Base-by-base conservation (phyloP, 768 basidiomycete genomes). In the Suillus tomentosus region DNA sequence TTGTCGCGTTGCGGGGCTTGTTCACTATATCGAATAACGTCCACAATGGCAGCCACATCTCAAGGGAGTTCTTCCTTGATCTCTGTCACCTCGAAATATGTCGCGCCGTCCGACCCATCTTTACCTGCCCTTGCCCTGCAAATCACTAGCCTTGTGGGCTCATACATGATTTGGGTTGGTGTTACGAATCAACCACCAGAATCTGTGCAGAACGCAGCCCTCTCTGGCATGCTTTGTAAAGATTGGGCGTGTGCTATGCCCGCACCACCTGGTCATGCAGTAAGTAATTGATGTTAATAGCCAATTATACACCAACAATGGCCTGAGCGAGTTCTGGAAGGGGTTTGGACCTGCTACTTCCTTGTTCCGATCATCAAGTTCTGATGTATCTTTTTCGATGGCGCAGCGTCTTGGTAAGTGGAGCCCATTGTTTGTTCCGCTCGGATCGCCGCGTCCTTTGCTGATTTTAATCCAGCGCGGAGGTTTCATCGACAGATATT, bases 201-300 rank as follows among this genome's bases (percentile, higher is more conserved):
- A 60, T 78, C 80, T 64, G 81, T 80, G 42, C 77, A 78, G 60
- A 79, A 78, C 61, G 85, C 85, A n/a, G 77, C 83, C 0, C 73
- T 76, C 48, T 77, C 78, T 43, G 92, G 92, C 31, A 79, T 73
- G 51, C 77, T 94, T 61, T 85, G 84, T 70, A 82, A 78, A 64
- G 92, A 95, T 69, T 94, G 92, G 92, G 90, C 89, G 27, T 91
- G 87, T 70, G 92, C 88, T 37, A 92, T 93, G 90, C 91, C 92
- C 27, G 75, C 84, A 19, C 11, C 61, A 63, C 42, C 66, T 31
- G 67, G 70, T 39, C 58, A 53, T 15, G 45, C 55, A 67, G 74
- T 76, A 68, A 69, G 74, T 72, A 47, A n/a, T 37, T 34, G 10
- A 7, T 15, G 34, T 60, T n/a, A 58, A 11, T 34, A 22, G 19